Conservation (phyloP, 2,329 filamentous ascomycete species). For the Arthrobotrys megalospora region DNA sequence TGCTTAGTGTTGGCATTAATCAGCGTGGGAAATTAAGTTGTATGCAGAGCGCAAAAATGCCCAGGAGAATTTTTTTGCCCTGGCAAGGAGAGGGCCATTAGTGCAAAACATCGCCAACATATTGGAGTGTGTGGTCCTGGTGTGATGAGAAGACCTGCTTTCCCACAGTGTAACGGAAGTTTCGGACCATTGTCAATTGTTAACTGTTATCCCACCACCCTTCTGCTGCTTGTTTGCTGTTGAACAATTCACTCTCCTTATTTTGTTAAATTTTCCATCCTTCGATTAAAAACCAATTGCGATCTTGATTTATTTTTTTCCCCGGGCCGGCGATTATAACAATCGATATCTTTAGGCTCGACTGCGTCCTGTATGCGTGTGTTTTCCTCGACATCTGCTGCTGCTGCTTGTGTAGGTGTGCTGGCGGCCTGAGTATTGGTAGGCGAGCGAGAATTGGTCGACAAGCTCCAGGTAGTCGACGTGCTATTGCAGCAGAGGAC, state of each 20-base stretch:
- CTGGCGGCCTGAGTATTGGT: slow-evolving; percentile 51
- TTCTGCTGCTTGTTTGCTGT: slow-evolving; percentile 9
- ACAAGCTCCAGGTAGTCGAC: slow-evolving; percentile 53
- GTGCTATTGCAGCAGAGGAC: slow-evolving; percentile 39
- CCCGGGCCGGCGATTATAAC: slow-evolving; percentile 25
- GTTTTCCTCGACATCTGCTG: slow-evolving; percentile 40
- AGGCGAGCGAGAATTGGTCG: slow-evolving; percentile 61
- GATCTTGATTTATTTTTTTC: slow-evolving; percentile 33
- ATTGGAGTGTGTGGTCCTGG: slow-evolving; percentile 14
- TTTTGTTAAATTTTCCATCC: neutral
- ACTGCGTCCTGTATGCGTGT: slow-evolving; percentile 49
- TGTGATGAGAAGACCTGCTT: slow-evolving; percentile 46
- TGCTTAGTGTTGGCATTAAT: slow-evolving; percentile 38
- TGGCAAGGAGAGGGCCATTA: slow-evolving; percentile 54
- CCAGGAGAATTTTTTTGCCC: slow-evolving; percentile 52
- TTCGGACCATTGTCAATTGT: slow-evolving; percentile 48
- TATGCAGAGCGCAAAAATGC: slow-evolving; percentile 43
- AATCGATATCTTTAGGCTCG: slow-evolving; percentile 13
- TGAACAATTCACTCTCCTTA: slow-evolving; percentile 46
- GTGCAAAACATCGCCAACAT: slow-evolving; percentile 61
- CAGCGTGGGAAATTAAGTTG: slow-evolving; percentile 59
- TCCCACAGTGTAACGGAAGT: slow-evolving; percentile 56
- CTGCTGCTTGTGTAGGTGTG: slow-evolving; percentile 42
- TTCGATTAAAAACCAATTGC: slow-evolving; percentile 21
- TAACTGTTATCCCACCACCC: slow-evolving; percentile 39